These are phyloP conservation scores for Cardamine occulta DNA, from an alignment of 345 rosid genomes.

Conservation along the genomic window DNA sequence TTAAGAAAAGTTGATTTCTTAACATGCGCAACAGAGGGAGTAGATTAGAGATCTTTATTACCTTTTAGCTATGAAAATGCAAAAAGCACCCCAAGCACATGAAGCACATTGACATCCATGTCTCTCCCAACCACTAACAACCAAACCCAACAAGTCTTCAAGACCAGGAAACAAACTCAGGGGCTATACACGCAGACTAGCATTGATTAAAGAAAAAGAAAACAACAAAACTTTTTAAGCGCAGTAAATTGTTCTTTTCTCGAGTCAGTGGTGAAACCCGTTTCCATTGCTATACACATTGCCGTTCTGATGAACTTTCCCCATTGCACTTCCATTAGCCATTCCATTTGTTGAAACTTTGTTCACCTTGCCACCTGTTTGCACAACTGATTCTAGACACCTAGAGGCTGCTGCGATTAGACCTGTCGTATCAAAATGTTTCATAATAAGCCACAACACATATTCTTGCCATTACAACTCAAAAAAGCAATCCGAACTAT, in stretches of 20 bases:
- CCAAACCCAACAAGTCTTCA: slow-evolving; percentile 31
- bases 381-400: slow-evolving; percentile 53
- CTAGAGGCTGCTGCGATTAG: slow-evolving; percentile 73
- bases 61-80: slow-evolving; percentile 14
- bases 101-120: slow-evolving; percentile 45
- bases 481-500: not conserved
- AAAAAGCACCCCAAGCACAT: too few species aligned
- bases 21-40: too few species aligned
- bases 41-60: slow-evolving; percentile 20
- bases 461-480: not conserved
- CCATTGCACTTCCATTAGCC: slow-evolving; percentile 48
- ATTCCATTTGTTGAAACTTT: slow-evolving; percentile 49
- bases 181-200: slow-evolving; percentile 40
- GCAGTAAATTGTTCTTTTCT: slow-evolving; percentile 17
- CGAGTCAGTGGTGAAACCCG: slow-evolving; percentile 51
- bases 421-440: slow-evolving; percentile 49
- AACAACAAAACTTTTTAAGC: not conserved
- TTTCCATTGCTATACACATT: slow-evolving; percentile 67
- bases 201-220: slow-evolving; percentile 3
- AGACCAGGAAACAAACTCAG: slow-evolving; percentile 36
- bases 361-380: slow-evolving; percentile 44
- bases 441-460: slow-evolving; percentile 14
- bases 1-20: too few species aligned
- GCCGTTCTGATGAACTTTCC: slow-evolving; percentile 57
- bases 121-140: slow-evolving; percentile 30